phyloP scores from a whole-genome alignment of 768 basidiomycete genomes.

The Mycena capillaripes region DNA sequence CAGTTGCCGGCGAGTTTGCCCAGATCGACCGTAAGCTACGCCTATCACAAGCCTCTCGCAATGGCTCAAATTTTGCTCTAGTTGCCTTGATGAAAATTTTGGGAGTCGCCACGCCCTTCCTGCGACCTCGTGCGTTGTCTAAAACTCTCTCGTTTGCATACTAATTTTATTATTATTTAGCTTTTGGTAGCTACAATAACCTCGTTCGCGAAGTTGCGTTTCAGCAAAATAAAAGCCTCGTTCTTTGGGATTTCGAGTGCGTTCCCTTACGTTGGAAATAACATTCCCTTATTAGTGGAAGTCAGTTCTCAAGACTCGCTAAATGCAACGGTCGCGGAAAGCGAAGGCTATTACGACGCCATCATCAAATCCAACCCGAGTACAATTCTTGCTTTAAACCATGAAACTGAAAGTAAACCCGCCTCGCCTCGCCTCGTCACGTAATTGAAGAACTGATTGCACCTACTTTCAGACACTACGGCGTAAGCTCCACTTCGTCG shows the following conservation, averaged over 20 bases:
- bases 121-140: constrained; percentile 5
- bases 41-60: too few species aligned
- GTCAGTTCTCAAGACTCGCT: constrained; percentile 55
- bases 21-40: constrained; percentile 22
- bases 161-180: background rate
- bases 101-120: constrained; percentile 40
- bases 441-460: background rate
- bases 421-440: background rate
- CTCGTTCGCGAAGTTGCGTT: constrained; percentile 32
- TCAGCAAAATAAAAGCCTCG: constrained; percentile 34
- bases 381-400: constrained; percentile 53
- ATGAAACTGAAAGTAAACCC: constrained; percentile 26
- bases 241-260: constrained; percentile 53
- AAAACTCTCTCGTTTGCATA: background rate
- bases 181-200: constrained; percentile 36
- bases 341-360: constrained; percentile 49
- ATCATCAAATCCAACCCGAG: constrained; percentile 45
- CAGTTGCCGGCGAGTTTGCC: constrained; percentile 28
- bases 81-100: constrained; percentile 43
- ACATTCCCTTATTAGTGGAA: background rate
- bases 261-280: background rate
- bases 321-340: constrained; percentile 51
- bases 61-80: background rate
- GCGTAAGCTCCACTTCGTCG: background rate
- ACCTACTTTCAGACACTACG: constrained; percentile 15